Percentiles rank a stretch among this genome's conserved stretches.
phyloP scores from a whole-genome alignment of 768 basidiomycete genomes.

The Tylopilus vinaceipallidus region DNA sequence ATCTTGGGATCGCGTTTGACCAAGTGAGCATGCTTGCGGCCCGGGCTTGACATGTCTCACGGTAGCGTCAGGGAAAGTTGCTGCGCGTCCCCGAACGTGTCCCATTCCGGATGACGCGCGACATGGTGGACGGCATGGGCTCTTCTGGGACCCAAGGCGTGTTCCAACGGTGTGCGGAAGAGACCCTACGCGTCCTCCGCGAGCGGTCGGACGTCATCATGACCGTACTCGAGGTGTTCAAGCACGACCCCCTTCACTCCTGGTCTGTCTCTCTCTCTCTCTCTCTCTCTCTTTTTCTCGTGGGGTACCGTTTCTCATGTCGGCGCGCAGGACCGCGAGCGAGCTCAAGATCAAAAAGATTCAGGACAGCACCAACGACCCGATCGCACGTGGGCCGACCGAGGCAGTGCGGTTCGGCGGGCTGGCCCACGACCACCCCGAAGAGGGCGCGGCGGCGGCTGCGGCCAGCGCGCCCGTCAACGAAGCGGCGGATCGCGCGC shows the following conservation, averaged over 20 bases:
- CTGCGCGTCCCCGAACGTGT: conserved; percentile 82
- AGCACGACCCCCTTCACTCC: conserved; percentile 90
- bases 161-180: conserved; percentile 92
- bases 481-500: conserved; percentile 88
- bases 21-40: conserved; percentile 47
- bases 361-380: conserved; percentile 42
- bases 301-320: neutral
- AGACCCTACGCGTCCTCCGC: conserved; percentile 88
- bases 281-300: neutral
- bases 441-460: conserved; percentile 45
- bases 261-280: conserved; percentile 57
- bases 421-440: conserved; percentile 42
- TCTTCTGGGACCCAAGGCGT: conserved; percentile 88
- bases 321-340: conserved; percentile 65
- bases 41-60: neutral
- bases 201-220: conserved; percentile 83
- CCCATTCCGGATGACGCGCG: conserved; percentile 92
- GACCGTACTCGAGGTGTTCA: conserved; percentile 96
- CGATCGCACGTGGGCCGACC: conserved; percentile 20
- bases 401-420: conserved; percentile 33
- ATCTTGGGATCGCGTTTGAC: conserved; percentile 95
- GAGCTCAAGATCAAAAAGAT: conserved; percentile 69
- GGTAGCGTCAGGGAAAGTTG: conserved; percentile 63
- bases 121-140: conserved; percentile 95
- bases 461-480: conserved; percentile 62